A percentile compares a stretch with the other conserved stretches of the same genome.
phyloP scores from a whole-genome alignment of 2,329 filamentous ascomycete genomes.

The Verticillium nubilum region DNA sequence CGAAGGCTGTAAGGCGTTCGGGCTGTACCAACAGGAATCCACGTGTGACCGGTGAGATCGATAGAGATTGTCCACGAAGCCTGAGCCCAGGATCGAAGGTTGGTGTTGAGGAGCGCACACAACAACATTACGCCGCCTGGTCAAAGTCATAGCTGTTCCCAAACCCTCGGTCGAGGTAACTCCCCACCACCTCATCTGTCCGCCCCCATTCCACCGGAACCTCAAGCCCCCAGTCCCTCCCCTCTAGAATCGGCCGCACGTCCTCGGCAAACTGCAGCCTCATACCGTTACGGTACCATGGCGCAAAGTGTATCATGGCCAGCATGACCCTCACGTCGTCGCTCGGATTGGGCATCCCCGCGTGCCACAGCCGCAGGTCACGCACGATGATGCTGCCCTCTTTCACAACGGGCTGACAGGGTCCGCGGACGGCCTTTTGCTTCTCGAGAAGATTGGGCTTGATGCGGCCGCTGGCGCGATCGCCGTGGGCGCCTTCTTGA shows the following conservation, averaged over 20 bases:
- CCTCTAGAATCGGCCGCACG: slow-evolving; percentile 37
- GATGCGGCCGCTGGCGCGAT: slow-evolving; percentile 47
- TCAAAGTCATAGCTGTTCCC: slow-evolving; percentile 60
- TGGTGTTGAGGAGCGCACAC: no score
- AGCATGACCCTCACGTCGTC: slow-evolving; percentile 49
- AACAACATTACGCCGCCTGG: no score
- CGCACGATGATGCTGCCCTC: slow-evolving; percentile 53
- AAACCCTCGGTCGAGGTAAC: slow-evolving; percentile 51
- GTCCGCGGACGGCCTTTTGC: slow-evolving; percentile 30
- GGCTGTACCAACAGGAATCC: no score
- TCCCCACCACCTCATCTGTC: slow-evolving; percentile 31
- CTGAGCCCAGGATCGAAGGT: no score
- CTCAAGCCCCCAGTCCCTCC: slow-evolving; percentile 32
- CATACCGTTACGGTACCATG: slow-evolving; percentile 54
- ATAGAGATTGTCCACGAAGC: no score
- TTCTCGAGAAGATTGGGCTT: slow-evolving; percentile 31
- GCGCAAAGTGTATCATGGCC: slow-evolving; percentile 55
- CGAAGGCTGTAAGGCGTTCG: no score
- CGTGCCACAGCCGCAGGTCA: slow-evolving; percentile 59
- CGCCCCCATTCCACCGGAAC: slow-evolving; percentile 44
- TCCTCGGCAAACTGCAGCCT: slow-evolving; percentile 46
- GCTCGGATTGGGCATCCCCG: slow-evolving; percentile 54
- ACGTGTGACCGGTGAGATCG: no score
- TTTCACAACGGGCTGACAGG: slow-evolving; percentile 42
- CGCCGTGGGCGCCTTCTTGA: slow-evolving; percentile 45